phyloP scores from a whole-genome alignment of 768 basidiomycete species.

The Lactarius hatsudake region DNA sequence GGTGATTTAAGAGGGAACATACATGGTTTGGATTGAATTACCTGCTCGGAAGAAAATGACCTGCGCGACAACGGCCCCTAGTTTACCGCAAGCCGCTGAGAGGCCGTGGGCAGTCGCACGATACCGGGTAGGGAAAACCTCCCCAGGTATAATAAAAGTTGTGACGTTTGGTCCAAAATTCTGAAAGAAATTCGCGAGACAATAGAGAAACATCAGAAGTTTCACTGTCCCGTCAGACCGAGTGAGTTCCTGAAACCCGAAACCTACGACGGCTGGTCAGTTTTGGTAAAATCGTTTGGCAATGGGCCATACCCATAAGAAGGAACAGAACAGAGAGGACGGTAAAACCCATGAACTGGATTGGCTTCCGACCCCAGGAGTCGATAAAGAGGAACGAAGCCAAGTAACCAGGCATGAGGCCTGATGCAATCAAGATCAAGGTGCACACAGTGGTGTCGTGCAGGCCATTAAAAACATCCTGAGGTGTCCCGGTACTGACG shows the following conservation, averaged over 20 bases:
- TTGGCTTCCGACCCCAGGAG: constrained; percentile 75
- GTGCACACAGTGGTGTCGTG: constrained; percentile 69
- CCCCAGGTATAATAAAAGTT: constrained; percentile 45
- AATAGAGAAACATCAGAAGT: constrained; percentile 40
- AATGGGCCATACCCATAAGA: constrained; percentile 54
- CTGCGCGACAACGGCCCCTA: constrained; percentile 43
- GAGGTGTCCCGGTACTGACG: constrained; percentile 32
- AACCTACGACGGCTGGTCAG: constrained; percentile 27
- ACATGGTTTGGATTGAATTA: constrained; percentile 37
- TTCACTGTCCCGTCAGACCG: constrained; percentile 30
- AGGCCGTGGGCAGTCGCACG: constrained; percentile 45
- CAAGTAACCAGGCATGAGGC: constrained; percentile 82
- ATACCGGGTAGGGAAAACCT: constrained; percentile 47
- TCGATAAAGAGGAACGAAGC: constrained; percentile 65
- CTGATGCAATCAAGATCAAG: constrained; percentile 68
- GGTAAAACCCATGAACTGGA: constrained; percentile 76
- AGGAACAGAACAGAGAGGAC: constrained; percentile 64
- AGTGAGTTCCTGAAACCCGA: constrained; percentile 33
- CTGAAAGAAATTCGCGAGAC: constrained; percentile 43
- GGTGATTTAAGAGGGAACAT: constrained; percentile 23
- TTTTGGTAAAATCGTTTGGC: background rate
- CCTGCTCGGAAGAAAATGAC: constrained; percentile 32
- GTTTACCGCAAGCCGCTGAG: constrained; percentile 44
- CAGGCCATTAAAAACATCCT: constrained; percentile 48
- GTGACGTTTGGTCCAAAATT: constrained; percentile 47